These are phyloP conservation scores for Lactarius sp. DNA, from an alignment of 768 basidiomycete species.

Conservation along the genomic window DNA sequence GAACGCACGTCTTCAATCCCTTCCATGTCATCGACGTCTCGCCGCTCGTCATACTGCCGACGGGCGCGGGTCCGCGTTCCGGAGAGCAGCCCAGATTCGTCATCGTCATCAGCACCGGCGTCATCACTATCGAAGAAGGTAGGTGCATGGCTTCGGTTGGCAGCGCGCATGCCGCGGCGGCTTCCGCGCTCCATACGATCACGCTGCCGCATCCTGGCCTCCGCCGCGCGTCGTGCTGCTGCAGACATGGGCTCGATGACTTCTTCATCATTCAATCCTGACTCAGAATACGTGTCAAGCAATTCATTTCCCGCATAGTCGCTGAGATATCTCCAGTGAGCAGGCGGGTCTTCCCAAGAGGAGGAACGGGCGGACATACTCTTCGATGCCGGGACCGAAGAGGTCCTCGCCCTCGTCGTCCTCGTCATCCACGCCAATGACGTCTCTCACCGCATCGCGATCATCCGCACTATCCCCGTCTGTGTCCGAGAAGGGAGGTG, in stretches of 20 bases:
- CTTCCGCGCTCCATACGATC: conserved; percentile 72
- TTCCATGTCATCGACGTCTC: conserved; percentile 86
- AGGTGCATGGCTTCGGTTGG: conserved; percentile 75
- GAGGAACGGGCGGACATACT: conserved; percentile 41
- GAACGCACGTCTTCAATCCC: conserved; percentile 76
- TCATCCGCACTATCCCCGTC: conserved; percentile 70
- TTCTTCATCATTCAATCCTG: conserved; percentile 79
- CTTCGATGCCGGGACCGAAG: conserved; percentile 73
- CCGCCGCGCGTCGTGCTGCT: conserved; percentile 72
- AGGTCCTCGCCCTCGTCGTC: conserved; percentile 93
- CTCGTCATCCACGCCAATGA: conserved; percentile 67
- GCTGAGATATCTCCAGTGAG: conserved; percentile 34
- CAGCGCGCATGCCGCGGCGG: conserved; percentile 65
- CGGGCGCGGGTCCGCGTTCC: conserved; percentile 80
- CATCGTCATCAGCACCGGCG: conserved; percentile 63
- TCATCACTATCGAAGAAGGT: conserved; percentile 85
- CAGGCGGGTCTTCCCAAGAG: conserved; percentile 2
- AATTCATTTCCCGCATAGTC: conserved; percentile 83
- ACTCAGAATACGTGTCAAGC: conserved; percentile 84
- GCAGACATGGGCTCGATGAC: conserved; percentile 63
- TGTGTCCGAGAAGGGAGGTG: conserved; percentile 78
- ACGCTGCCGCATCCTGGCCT: conserved; percentile 81
- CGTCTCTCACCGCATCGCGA: conserved; percentile 57
- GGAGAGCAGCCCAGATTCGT: conserved; percentile 55
- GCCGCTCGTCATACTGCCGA: conserved; percentile 89